Percentiles rank a stretch among this genome's conserved stretches.
Evolutionary conservation across 148 eudicot species (phyloP).

Genomic region (Simmondsia chinensis): DNA sequence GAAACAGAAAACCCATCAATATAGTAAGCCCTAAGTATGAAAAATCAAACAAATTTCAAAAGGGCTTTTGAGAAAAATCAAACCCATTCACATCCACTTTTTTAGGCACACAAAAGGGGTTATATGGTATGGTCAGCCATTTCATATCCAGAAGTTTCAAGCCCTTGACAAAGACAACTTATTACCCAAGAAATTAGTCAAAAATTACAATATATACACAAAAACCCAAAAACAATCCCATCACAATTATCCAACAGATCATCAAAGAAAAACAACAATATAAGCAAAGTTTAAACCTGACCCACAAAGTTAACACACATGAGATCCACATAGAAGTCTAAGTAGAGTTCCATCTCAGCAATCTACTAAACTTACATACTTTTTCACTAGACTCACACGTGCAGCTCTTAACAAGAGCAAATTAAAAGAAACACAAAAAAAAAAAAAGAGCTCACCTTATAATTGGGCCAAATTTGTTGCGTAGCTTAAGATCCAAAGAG

Average conservation of each 20-base stretch:
- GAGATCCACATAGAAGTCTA: no score
- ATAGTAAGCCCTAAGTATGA: slow-evolving; percentile 2
- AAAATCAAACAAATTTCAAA: slow-evolving; percentile 7
- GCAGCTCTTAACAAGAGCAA: no score
- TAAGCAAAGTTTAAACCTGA: background rate
- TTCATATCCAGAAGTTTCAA: slow-evolving; percentile 25
- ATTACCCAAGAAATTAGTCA: slow-evolving; percentile 6
- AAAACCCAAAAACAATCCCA: slow-evolving; percentile 13
- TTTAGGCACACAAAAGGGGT: slow-evolving; percentile 9
- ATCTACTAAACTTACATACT: no score
- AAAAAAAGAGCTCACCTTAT: slow-evolving; percentile 23
- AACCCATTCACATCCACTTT: slow-evolving; percentile 10
- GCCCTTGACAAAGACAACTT: slow-evolving; percentile 12
- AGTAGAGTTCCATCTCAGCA: no score
- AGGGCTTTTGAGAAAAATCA: slow-evolving; percentile 9
- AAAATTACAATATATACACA: slow-evolving; percentile 7
- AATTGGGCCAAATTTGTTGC: slow-evolving; percentile 5
- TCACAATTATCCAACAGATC: slow-evolving; percentile 10
- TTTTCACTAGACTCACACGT: no score
- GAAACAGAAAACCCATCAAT: slow-evolving; percentile 14
- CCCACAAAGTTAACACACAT: background rate
- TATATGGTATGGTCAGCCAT: slow-evolving; percentile 24
- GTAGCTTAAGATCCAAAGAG: slow-evolving; percentile 11
- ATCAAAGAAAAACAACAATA: background rate
- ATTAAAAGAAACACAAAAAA: background rate